Evolutionary conservation across 441 rosid species (phyloP).

Genomic region (Bocquillonia castaneifolia): DNA sequence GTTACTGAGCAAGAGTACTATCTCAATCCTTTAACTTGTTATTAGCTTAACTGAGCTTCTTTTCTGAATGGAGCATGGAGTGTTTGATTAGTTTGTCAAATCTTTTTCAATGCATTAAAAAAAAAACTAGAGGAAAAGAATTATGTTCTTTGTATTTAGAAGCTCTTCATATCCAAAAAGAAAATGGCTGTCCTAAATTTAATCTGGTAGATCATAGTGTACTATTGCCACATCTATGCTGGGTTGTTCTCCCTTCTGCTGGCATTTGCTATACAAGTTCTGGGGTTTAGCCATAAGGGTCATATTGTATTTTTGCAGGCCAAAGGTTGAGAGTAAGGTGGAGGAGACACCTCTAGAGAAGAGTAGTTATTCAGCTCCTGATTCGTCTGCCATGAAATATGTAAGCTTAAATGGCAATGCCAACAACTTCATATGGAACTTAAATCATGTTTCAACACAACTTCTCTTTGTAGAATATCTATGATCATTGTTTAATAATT

Average conservation of each 20-base stretch:
- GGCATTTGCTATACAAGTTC: slow-evolving; percentile 16
- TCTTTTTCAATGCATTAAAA: background rate
- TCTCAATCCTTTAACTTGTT: slow-evolving; percentile 44
- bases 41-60: slow-evolving; percentile 19
- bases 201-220: background rate
- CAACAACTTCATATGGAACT: background rate
- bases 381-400: slow-evolving; percentile 50
- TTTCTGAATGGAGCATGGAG: slow-evolving; percentile 8
- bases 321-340: slow-evolving; percentile 48
- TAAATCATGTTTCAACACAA: background rate
- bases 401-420: slow-evolving; percentile 40
- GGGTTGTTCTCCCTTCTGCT: slow-evolving; percentile 1
- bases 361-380: slow-evolving; percentile 43
- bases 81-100: background rate
- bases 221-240: background rate
- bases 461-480: background rate
- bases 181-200: background rate
- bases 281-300: slow-evolving; percentile 28
- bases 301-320: slow-evolving; percentile 47
- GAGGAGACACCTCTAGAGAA: slow-evolving; percentile 46
- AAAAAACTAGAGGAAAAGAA: background rate
- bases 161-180: background rate
- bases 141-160: background rate
- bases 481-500: slow-evolving; percentile 12
- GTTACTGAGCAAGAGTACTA: slow-evolving; percentile 82